Evolutionary conservation across 805 yeast species (phyloP).

Genomic region (Metschnikowia lunata): DNA sequence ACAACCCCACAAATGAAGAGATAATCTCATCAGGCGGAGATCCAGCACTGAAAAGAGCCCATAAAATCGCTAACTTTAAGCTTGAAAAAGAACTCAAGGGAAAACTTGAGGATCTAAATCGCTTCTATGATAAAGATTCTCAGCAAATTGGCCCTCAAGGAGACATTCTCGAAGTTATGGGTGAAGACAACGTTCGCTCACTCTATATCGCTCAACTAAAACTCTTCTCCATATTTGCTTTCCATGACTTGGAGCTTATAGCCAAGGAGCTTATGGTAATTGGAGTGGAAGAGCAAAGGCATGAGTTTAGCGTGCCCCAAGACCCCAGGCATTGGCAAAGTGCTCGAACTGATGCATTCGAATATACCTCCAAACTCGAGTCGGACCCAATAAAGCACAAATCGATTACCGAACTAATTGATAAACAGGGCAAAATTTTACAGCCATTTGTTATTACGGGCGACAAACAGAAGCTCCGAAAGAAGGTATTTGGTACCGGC

Average conservation of each 20-base stretch:
- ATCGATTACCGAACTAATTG: constrained; percentile 39
- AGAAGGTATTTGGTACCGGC: constrained; percentile 83
- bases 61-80: constrained; percentile 67
- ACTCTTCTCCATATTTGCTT: constrained; percentile 48
- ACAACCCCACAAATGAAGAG: constrained; percentile 42
- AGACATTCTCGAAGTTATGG: constrained; percentile 25
- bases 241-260: constrained; percentile 53
- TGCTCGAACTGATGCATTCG: constrained; percentile 26
- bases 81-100: constrained; percentile 50
- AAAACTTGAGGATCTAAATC: constrained; percentile 39
- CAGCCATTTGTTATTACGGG: constrained; percentile 76
- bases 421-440: constrained; percentile 71
- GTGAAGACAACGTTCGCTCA: constrained; percentile 61
- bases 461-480: constrained; percentile 50
- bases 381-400: constrained; percentile 32
- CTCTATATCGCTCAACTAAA: constrained; percentile 54
- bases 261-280: constrained; percentile 66
- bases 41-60: constrained; percentile 53
- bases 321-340: constrained; percentile 7
- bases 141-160: no score
- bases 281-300: constrained; percentile 18
- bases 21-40: constrained; percentile 19
- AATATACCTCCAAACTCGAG: constrained; percentile 66
- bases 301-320: no score
- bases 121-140: constrained; percentile 14